phyloP scores from a whole-genome alignment of 768 basidiomycete genomes.

The Trametes cubensis region DNA sequence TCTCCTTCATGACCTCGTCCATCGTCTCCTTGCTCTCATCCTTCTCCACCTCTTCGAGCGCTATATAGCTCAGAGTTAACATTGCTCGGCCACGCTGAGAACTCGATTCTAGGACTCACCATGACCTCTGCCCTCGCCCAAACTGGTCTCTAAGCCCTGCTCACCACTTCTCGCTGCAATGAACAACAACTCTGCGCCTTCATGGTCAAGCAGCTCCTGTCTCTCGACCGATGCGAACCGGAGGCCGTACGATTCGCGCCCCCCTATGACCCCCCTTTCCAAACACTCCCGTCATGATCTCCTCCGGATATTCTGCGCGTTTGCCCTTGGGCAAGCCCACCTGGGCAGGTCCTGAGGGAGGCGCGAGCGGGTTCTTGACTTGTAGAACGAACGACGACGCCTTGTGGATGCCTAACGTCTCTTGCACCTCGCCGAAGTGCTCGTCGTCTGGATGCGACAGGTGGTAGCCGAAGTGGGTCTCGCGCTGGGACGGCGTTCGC shows the following conservation, averaged over 20 bases:
- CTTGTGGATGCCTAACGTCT: constrained; percentile 53
- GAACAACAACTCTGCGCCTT: constrained; percentile 56
- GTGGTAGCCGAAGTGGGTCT: constrained; percentile 61
- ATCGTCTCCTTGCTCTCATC: constrained; percentile 43
- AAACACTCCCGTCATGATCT: constrained; percentile 52
- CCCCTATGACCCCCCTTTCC: constrained; percentile 45
- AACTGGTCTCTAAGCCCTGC: constrained; percentile 48
- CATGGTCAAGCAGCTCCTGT: constrained; percentile 55
- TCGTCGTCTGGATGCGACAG: constrained; percentile 51
- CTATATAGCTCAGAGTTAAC: constrained; percentile 31
- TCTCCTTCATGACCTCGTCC: constrained; percentile 48
- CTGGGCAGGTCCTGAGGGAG: constrained; percentile 38
- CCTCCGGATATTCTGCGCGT: constrained; percentile 48
- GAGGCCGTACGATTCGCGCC: constrained; percentile 50
- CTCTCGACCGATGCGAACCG: constrained; percentile 55
- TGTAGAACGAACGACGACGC: constrained; percentile 61
- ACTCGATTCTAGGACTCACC: constrained; percentile 37
- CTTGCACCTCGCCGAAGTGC: constrained; percentile 56
- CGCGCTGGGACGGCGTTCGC: constrained; percentile 45
- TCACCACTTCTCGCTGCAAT: constrained; percentile 54
- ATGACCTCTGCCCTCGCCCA: constrained; percentile 56
- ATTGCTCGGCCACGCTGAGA: background rate
- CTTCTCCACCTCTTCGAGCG: constrained; percentile 43
- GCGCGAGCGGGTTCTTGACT: constrained; percentile 61
- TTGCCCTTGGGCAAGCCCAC: constrained; percentile 35